Evolutionary conservation across 306 rosid species (phyloP), one percentile per base, ranked within the genome.

Genomic region (Quercus cerris): DNA sequence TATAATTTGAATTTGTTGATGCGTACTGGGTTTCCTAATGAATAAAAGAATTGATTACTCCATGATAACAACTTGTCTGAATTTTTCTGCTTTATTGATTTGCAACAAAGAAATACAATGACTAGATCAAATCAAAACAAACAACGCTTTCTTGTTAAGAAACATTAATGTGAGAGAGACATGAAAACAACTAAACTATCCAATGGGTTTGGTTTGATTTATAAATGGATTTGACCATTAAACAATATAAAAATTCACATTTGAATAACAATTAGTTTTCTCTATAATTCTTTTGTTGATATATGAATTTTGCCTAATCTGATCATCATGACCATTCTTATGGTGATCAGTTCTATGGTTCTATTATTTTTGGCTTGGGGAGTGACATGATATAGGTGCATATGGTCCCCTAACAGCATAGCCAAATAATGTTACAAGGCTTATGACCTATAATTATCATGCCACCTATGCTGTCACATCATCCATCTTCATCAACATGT

Each of bases 341-440:
- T 63, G 41, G 66, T 10, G 66, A 59, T 11, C 17, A 23, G 31
- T 59, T 20, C 6, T 59, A 22, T 3, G 66, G 31, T 23, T 20
- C 5, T 59, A 10, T 23, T 59, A n/a, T 59, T 59, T 59, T 59
- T 23, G 28, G 13, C 66, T 20, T 27, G 31, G 31, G 54, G 5
- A 12, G 54, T 49, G 54, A 64, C 4, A 30, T 64, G 44, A 10
- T 5, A 6, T 35, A 27, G 38, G 38, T 59, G 28, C 5, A 44
- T 41, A 84, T 88, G 97, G 97, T 95, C 97, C 94, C 94, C 97
- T 22, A 18, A 75, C 82, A 83, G 33, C 81, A 75, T 87, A 84
- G 82, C 76, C 87, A 81, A 83, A 86, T 82, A 78, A 80, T 82
- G 84, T 71, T 64, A 49, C 81, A 56, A 56, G 68, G 73, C 51